Conservation (phyloP, 371 early-diverging fungal species). For the Zychaea mexicana region DNA sequence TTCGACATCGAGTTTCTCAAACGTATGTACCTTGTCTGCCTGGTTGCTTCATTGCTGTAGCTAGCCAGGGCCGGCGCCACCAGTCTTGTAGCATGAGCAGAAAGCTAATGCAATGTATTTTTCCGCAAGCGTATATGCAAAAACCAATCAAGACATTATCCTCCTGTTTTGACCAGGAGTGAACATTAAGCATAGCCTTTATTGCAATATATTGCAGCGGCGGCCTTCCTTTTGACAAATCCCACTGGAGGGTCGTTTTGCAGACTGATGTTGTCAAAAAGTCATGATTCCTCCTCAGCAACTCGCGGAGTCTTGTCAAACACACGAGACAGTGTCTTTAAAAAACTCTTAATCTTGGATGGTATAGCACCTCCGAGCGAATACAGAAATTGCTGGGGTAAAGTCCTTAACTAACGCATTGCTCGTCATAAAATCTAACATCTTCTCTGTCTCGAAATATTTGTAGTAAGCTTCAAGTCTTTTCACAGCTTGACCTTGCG, state of each 20-base stretch:
- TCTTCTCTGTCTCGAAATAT: conserved; percentile 54
- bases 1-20: conserved; percentile 80
- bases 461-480: conserved; percentile 49
- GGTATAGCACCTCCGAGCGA: conserved; percentile 56
- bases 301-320: conserved; percentile 34
- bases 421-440: conserved; percentile 52
- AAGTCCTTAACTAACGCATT: conserved; percentile 29
- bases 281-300: conserved; percentile 48
- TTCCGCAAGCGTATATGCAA: conserved; percentile 62
- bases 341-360: conserved; percentile 22
- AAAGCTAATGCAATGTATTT: conserved; percentile 63
- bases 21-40: conserved; percentile 63
- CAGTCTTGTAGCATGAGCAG: conserved; percentile 75
- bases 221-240: conserved; percentile 86
- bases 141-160: neutral
- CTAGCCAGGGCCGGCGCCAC: conserved; percentile 53
- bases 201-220: conserved; percentile 59
- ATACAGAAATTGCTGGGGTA: conserved; percentile 45
- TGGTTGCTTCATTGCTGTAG: conserved; percentile 24
- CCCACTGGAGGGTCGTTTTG: conserved; percentile 83
- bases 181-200: conserved; percentile 46
- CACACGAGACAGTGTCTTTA: conserved; percentile 18
- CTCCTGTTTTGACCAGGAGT: conserved; percentile 15
- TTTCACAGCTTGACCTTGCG: conserved; percentile 26
- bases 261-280: conserved; percentile 68